Percentiles rank a stretch among this genome's conserved stretches.
phyloP scores from a whole-genome alignment of 495 filamentous ascomycete species.

The Clohesyomyces aquaticus region DNA sequence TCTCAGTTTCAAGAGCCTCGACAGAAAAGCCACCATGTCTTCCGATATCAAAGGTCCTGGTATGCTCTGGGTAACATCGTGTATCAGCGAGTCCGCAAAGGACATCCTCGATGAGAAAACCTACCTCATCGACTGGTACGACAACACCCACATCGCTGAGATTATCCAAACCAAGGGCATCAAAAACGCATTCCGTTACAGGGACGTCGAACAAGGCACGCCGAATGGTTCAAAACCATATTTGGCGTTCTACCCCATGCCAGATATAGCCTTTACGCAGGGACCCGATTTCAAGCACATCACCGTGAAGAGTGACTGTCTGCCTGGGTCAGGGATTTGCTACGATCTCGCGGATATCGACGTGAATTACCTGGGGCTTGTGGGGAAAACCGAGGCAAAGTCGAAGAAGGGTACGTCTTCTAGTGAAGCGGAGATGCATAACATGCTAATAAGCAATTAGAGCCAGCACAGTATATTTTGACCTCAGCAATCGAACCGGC shows the following conservation, averaged over 20 bases:
- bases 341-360: constrained; percentile 43
- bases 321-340: constrained; percentile 32
- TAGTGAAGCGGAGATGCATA: no score
- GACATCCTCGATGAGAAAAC: constrained; percentile 28
- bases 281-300: constrained; percentile 42
- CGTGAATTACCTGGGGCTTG: constrained; percentile 33
- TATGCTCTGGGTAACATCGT: constrained; percentile 31
- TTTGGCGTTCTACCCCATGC: constrained; percentile 43
- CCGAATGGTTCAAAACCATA: constrained; percentile 31
- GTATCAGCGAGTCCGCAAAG: constrained; percentile 15
- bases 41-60: constrained; percentile 33
- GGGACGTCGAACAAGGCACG: constrained; percentile 28
- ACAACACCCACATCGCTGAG: constrained; percentile 44
- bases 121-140: constrained; percentile 42
- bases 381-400: constrained; percentile 33
- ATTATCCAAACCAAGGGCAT: constrained; percentile 42
- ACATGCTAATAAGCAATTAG: constrained; percentile 9
- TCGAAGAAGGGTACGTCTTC: constrained; percentile 27
- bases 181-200: constrained; percentile 40
- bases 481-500: constrained; percentile 34
- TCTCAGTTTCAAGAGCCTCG: no score
- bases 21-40: constrained; percentile 25
- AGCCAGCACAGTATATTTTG: constrained; percentile 27
- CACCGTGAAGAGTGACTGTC: constrained; percentile 40
- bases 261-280: constrained; percentile 41